Evolutionary conservation across 495 filamentous ascomycete species (phyloP).

Genomic region (Penicillium paxilli): DNA sequence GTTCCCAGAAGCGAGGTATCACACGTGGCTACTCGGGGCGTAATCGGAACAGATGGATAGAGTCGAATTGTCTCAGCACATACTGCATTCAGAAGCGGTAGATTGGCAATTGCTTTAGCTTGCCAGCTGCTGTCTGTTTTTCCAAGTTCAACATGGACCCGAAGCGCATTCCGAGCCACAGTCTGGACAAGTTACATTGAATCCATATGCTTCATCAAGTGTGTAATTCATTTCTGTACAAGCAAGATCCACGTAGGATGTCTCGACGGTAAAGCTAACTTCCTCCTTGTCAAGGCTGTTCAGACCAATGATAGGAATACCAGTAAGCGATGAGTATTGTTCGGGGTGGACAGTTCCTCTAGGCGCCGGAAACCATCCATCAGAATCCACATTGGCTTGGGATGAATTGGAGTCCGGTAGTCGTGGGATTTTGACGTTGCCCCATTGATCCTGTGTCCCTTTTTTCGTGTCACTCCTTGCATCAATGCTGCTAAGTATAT

Average conservation of each 20-base stretch:
- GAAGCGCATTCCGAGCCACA: too few relatives aligned
- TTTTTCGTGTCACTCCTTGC: slow-evolving; percentile 9
- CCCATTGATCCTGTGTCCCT: slow-evolving; percentile 13
- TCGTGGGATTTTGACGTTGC: slow-evolving; percentile 15
- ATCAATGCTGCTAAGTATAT: slow-evolving; percentile 13
- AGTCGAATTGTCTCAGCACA: too few relatives aligned
- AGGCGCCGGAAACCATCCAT: slow-evolving; percentile 13
- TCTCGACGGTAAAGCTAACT: slow-evolving; percentile 10
- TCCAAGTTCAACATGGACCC: too few relatives aligned
- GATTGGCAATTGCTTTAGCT: too few relatives aligned
- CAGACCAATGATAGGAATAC: slow-evolving; percentile 11
- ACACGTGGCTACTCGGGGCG: too few relatives aligned
- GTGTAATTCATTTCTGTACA: neutral
- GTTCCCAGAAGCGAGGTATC: too few relatives aligned
- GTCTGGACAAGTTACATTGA: neutral
- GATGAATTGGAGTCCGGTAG: slow-evolving; percentile 5
- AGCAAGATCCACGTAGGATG: slow-evolving; percentile 10
- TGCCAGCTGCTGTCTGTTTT: too few relatives aligned
- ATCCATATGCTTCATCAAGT: neutral
- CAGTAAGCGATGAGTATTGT: slow-evolving; percentile 8
- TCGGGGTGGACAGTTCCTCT: neutral
- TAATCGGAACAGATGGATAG: too few relatives aligned
- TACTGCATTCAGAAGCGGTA: too few relatives aligned
- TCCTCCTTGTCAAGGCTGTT: neutral
- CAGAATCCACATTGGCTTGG: neutral